phyloP scores from a whole-genome alignment of 2,329 filamentous ascomycete species.

The Penicillium sp. region DNA sequence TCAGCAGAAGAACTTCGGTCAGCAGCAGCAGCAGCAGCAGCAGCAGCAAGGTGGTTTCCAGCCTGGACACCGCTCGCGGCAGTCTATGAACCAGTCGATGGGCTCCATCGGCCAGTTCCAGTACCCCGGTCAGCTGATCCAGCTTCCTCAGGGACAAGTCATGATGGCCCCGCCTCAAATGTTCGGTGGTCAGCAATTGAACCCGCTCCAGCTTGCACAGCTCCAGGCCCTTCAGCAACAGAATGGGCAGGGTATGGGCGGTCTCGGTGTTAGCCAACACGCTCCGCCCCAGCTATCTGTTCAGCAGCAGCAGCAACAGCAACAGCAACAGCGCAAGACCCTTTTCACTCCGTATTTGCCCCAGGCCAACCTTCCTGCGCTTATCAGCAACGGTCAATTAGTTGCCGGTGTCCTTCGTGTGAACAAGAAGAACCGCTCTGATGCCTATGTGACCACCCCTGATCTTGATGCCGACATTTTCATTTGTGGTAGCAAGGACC shows the following conservation, averaged over 20 bases:
- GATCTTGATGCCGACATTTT: slow-evolving; percentile 98
- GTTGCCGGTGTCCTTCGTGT: slow-evolving; percentile 95
- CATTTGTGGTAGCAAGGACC: slow-evolving; percentile 98
- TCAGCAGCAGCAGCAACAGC: slow-evolving; percentile 63
- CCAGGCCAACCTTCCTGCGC: slow-evolving; percentile 85
- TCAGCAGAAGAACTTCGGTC: slow-evolving; percentile 61
- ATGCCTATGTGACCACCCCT: slow-evolving; percentile 92
- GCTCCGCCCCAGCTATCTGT: slow-evolving; percentile 61
- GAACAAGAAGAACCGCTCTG: slow-evolving; percentile 99
- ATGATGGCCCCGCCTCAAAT: slow-evolving; percentile 74
- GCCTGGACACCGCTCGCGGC: slow-evolving; percentile 82
- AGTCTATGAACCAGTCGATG: slow-evolving; percentile 82
- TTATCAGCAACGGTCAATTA: slow-evolving; percentile 87
- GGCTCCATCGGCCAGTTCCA: slow-evolving; percentile 82
- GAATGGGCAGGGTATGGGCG: slow-evolving; percentile 71
- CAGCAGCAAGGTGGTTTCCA: slow-evolving; percentile 66
- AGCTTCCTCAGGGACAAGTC: slow-evolving; percentile 79
- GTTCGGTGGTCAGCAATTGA: slow-evolving; percentile 81
- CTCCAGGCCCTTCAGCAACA: slow-evolving; percentile 92
- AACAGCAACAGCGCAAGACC: slow-evolving; percentile 93
- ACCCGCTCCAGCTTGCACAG: slow-evolving; percentile 82
- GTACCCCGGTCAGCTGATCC: slow-evolving; percentile 80
- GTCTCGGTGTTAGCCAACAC: slow-evolving; percentile 68
- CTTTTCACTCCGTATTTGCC: slow-evolving; percentile 97
- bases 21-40: slow-evolving; percentile 64